Evolutionary conservation across 2,329 filamentous ascomycete genomes (phyloP).

Genomic region (Zymoseptoria tritici): DNA sequence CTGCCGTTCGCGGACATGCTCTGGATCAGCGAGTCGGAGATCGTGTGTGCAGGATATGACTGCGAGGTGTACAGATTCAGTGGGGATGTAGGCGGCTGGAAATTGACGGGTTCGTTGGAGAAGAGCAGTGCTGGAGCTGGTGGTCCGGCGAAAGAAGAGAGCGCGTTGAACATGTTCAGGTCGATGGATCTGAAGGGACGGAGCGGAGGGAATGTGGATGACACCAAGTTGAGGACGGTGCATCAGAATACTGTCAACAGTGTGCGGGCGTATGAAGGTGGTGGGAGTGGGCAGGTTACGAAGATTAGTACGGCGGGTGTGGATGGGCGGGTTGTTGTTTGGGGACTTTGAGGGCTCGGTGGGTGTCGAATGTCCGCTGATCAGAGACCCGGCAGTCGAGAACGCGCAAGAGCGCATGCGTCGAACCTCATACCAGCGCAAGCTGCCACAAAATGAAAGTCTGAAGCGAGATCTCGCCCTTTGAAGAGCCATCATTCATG

Average conservation of each 20-base stretch:
- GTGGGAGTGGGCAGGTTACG: constrained; percentile 44
- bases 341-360: constrained; percentile 32
- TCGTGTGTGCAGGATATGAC: constrained; percentile 87
- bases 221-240: constrained; percentile 88
- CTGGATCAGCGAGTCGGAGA: constrained; percentile 87
- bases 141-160: constrained; percentile 64
- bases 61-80: constrained; percentile 84
- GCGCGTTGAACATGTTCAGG: constrained; percentile 93
- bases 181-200: constrained; percentile 99
- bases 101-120: constrained; percentile 74
- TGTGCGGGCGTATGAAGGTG: constrained; percentile 65
- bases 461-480: too few relatives aligned
- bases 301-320: constrained; percentile 67
- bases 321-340: constrained; percentile 43
- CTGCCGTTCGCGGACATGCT: constrained; percentile 88
- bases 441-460: too few relatives aligned
- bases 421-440: too few relatives aligned
- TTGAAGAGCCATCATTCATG: neutral
- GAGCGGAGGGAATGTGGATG: constrained; percentile 55
- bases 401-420: too few relatives aligned
- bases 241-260: constrained; percentile 96
- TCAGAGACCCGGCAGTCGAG: too few relatives aligned
- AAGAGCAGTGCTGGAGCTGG: constrained; percentile 38
- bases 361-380: too few relatives aligned
- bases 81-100: constrained; percentile 73